Percentiles rank a stretch among this genome's conserved stretches.
Evolutionary conservation across 345 rosid genomes (phyloP).

Genomic region (Ceriops tagal): DNA sequence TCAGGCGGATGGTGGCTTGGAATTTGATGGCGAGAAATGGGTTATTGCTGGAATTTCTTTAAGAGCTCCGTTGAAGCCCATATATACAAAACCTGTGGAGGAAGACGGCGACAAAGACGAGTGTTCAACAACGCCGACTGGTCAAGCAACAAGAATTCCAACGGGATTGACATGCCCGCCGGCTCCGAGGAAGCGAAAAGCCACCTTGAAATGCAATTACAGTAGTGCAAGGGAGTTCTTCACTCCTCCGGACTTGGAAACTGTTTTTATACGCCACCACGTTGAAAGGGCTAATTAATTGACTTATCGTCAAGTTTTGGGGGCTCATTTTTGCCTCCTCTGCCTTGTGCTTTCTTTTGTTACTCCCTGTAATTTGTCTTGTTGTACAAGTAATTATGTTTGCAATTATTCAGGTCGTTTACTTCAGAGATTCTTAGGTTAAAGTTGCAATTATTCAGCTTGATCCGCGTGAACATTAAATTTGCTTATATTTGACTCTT

Average conservation of each 20-base stretch:
- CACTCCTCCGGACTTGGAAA: constrained; percentile 46
- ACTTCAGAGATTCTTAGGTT: too few species aligned
- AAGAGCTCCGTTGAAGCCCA: constrained; percentile 57
- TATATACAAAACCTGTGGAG: constrained; percentile 35
- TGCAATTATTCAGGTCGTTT: too few species aligned
- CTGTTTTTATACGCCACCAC: constrained; percentile 33
- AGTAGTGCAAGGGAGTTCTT: constrained; percentile 38
- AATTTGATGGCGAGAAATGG: constrained; percentile 47
- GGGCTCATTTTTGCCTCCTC: background rate
- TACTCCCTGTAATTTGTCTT: too few species aligned
- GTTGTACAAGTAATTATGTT: too few species aligned
- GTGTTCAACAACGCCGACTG: constrained; percentile 40
- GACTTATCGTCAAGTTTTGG: background rate
- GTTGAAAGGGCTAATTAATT: constrained; percentile 20
- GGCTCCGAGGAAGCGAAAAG: constrained; percentile 43
- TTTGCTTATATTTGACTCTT: too few species aligned
- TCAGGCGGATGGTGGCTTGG: constrained; percentile 48
- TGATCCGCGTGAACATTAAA: too few species aligned
- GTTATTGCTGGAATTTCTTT: constrained; percentile 51
- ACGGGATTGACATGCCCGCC: constrained; percentile 32
- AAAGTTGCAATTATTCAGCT: too few species aligned
- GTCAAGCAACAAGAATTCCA: constrained; percentile 33
- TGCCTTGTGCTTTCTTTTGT: too few species aligned
- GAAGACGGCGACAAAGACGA: constrained; percentile 14
- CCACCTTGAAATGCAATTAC: constrained; percentile 27